A percentile compares a stretch with the other conserved stretches of the same genome.
Conservation (phyloP, 441 rosid genomes). For the Adansonia grandidieri region DNA sequence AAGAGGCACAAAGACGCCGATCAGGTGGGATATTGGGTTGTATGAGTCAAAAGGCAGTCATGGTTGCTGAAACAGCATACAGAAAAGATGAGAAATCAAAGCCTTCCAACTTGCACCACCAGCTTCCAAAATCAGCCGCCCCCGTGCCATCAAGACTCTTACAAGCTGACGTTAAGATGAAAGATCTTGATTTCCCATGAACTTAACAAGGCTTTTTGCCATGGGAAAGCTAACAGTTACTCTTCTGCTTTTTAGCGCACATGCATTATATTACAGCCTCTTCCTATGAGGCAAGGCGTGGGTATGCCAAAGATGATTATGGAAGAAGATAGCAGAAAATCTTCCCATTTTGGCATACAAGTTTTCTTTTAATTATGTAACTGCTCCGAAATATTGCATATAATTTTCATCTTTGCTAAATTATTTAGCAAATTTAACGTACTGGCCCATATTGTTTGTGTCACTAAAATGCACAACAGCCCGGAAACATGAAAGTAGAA, state of each 20-base stretch:
- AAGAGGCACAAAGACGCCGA: slow-evolving; percentile 37
- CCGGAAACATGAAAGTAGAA: slow-evolving; percentile 36
- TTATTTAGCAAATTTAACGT: too few relatives aligned
- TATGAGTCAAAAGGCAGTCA: slow-evolving; percentile 64
- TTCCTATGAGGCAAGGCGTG: neutral
- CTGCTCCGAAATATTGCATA: neutral
- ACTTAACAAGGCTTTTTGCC: neutral
- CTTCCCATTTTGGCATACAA: slow-evolving; percentile 5
- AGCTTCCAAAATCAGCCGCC: slow-evolving; percentile 33
- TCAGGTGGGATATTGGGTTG: slow-evolving; percentile 56
- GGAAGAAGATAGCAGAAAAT: slow-evolving; percentile 5
- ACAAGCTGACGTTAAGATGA: slow-evolving; percentile 43
- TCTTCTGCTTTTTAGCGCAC: too few relatives aligned
- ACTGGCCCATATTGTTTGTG: slow-evolving; percentile 22
- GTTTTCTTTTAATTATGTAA: neutral
- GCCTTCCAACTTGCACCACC: slow-evolving; percentile 38
- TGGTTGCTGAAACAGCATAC: slow-evolving; percentile 54
- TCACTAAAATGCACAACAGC: slow-evolving; percentile 40
- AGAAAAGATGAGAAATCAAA: slow-evolving; percentile 37
- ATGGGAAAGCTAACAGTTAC: neutral
- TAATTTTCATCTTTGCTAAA: too few relatives aligned
- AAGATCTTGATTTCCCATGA: slow-evolving; percentile 52
- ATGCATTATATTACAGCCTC: slow-evolving; percentile 9
- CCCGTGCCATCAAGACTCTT: slow-evolving; percentile 37
- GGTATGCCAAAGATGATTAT: neutral